Base-by-base conservation (phyloP, 768 basidiomycete species). In the Favolaschia claudopus region DNA sequence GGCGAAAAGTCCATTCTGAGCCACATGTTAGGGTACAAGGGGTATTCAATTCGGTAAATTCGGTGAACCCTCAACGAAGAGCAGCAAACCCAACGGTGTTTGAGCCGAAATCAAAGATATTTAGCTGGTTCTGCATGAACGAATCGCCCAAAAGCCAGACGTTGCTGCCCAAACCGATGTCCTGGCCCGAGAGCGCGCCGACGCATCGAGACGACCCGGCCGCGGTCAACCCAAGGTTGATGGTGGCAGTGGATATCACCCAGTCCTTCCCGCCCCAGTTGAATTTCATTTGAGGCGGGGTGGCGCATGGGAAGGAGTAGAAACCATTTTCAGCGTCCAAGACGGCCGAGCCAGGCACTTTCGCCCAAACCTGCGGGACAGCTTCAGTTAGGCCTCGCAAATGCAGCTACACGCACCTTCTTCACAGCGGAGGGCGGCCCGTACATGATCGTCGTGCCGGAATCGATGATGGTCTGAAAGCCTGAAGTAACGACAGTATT, bases 141-240 rank as follows among this genome's bases (percentile, higher is more conserved):
- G 62, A 54, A 36, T 69, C 69, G 22, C 67, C 87, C 19, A 85
- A 75, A 42, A 80, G 64, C 71, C 64, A 58, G 32, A 45, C 44
- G 32, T 32, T 50, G n/a, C 12, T 3, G 22, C 57, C 59, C 25
- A 67, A 36, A 6, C 63, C 73, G 33, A 70, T 27, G 33, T 79
- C 68, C 12, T 81, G 80, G 5, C 79, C 70, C 5, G 76, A 77
- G 65, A 90, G 80, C 2, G 85, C 84, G 31, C 85, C 85, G 1
- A 79, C 68, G 66, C 89, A 73, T 5, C 46, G 25, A 34, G 38
- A 84, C 42, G 76, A 72, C 17, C 86, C 86, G 45, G 81, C 54
- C 49, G 72, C 76, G 46, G 63, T 58, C 60, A 14, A 22, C 5
- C 85, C 69, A 20, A 84, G 54, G 22, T 85, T 84, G 46, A 71